phyloP scores from a whole-genome alignment of 306 rosid species.

The Crotalaria pallida region DNA sequence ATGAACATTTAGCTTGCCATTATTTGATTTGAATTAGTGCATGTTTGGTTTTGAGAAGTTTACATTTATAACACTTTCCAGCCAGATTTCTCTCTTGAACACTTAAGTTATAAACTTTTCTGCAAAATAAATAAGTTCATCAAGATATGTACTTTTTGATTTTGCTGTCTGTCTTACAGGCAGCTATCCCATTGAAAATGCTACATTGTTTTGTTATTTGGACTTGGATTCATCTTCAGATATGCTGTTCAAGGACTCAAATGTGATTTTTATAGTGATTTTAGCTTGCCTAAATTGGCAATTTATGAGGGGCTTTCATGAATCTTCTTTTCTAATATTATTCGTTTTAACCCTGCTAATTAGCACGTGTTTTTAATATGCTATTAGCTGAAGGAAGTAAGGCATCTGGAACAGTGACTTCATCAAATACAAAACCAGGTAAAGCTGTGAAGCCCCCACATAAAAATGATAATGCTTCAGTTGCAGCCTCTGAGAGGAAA shows the following conservation, averaged over 20 bases:
- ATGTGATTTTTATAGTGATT: not conserved
- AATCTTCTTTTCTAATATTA: not conserved
- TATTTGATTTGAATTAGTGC: slow-evolving; percentile 2
- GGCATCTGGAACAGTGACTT: slow-evolving; percentile 24
- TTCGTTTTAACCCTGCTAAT: not conserved
- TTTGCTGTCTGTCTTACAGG: not conserved
- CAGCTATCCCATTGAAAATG: not conserved
- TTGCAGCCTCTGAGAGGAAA: slow-evolving; percentile 34
- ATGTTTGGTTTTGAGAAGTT: not conserved
- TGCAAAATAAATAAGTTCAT: not conserved
- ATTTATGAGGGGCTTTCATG: not conserved
- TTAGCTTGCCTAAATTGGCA: not conserved
- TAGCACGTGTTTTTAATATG: not conserved
- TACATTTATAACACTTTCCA: not conserved
- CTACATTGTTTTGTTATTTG: not conserved
- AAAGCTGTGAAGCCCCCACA: slow-evolving; percentile 34
- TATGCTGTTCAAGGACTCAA: not conserved
- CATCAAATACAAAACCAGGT: slow-evolving; percentile 27
- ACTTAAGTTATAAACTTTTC: not conserved
- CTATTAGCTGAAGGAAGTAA: slow-evolving; percentile 35
- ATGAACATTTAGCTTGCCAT: not conserved
- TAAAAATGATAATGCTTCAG: slow-evolving; percentile 29
- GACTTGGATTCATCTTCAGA: slow-evolving; percentile 8
- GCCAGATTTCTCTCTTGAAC: not conserved
- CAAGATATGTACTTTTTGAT: not conserved